These are phyloP conservation scores for Neotropicomus parvogracilis DNA, from an alignment of 1,284 basidiomycete species.

Conservation along the genomic window DNA sequence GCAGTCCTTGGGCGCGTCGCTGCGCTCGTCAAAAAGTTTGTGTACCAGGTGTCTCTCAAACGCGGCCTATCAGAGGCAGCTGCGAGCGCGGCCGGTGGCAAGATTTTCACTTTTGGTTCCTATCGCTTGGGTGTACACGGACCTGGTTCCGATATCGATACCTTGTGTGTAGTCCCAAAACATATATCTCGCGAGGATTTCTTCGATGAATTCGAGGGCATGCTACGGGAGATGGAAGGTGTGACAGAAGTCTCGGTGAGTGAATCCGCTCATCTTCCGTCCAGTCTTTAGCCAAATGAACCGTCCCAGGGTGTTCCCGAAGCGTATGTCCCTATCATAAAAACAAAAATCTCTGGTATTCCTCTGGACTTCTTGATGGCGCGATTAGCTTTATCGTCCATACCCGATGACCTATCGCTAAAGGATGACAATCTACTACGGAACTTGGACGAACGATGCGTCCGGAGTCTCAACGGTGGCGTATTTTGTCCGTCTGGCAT, in stretches of 20 bases:
- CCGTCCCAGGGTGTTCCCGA: constrained; percentile 81
- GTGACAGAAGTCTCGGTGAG: constrained; percentile 87
- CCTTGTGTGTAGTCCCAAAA: constrained; percentile 96
- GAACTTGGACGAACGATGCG: constrained; percentile 92
- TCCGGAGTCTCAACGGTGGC: constrained; percentile 88
- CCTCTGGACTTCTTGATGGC: constrained; percentile 96
- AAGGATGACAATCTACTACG: constrained; percentile 89
- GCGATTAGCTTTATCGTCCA: constrained; percentile 74
- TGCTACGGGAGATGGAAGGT: constrained; percentile 85
- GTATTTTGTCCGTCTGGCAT: constrained; percentile 4
- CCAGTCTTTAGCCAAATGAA: constrained; percentile 3
- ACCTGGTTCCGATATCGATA: constrained; percentile 96
- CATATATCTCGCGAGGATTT: constrained; percentile 96
- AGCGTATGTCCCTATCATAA: constrained; percentile 95
- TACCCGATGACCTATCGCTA: constrained; percentile 89
- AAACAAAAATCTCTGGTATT: constrained; percentile 87
- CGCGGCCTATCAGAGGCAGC: constrained; percentile 85
- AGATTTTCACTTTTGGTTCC: constrained; percentile 98
- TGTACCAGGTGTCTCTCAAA: constrained; percentile 76
- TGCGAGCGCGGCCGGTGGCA: constrained; percentile 86
- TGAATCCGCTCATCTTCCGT: constrained; percentile 17
- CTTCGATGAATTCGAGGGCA: constrained; percentile 87
- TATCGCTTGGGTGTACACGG: constrained; percentile 96
- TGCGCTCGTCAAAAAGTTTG: constrained; percentile 91
- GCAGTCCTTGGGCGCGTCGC: constrained; percentile 89